A percentile compares a stretch with the other conserved stretches of the same genome.
These are phyloP conservation scores for Rhododendron ferrugineum DNA, from an alignment of 148 eudicot species.

Conservation along the genomic window DNA sequence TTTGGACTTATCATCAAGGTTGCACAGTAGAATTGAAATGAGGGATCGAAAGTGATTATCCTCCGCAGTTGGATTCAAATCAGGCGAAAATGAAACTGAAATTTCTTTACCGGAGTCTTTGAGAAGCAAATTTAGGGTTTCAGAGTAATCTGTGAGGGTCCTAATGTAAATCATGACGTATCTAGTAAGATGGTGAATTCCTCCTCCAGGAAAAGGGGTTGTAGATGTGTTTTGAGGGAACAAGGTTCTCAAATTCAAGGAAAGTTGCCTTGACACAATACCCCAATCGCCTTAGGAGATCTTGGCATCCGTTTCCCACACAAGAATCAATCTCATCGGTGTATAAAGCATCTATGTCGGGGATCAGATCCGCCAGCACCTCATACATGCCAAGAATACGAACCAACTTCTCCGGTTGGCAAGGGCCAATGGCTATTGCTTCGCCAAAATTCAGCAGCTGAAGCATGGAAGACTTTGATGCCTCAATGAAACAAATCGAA, in stretches of 20 bases:
- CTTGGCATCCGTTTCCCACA: slow-evolving; percentile 46
- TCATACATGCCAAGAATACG: slow-evolving; percentile 73
- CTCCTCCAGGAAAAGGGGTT: slow-evolving; percentile 64
- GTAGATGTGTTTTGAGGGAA: slow-evolving; percentile 53
- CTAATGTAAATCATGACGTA: slow-evolving; percentile 77
- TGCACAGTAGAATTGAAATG: slow-evolving; percentile 37
- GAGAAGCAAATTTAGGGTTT: slow-evolving; percentile 48
- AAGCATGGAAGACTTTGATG: slow-evolving; percentile 52
- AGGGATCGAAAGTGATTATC: slow-evolving; percentile 54
- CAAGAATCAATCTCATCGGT: slow-evolving; percentile 31
- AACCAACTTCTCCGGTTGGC: slow-evolving; percentile 62
- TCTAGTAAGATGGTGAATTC: slow-evolving; percentile 58
- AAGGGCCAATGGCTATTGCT: slow-evolving; percentile 75
- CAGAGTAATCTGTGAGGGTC: slow-evolving; percentile 55
- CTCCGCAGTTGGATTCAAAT: slow-evolving; percentile 39
- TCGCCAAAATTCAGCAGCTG: slow-evolving; percentile 65
- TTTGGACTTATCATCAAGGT: slow-evolving; percentile 62
- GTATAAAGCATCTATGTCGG: slow-evolving; percentile 52
- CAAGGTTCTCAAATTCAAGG: slow-evolving; percentile 56
- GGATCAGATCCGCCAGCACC: slow-evolving; percentile 47
- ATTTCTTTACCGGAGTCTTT: slow-evolving; percentile 43
- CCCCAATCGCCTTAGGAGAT: slow-evolving; percentile 47
- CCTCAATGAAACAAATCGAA: slow-evolving; percentile 53
- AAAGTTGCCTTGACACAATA: slow-evolving; percentile 69
- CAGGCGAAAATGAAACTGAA: slow-evolving; percentile 31